A percentile compares a stretch with the other conserved stretches of the same genome.
phyloP scores from a whole-genome alignment of 2,329 filamentous ascomycete species.

The Colletotrichum liriopes region DNA sequence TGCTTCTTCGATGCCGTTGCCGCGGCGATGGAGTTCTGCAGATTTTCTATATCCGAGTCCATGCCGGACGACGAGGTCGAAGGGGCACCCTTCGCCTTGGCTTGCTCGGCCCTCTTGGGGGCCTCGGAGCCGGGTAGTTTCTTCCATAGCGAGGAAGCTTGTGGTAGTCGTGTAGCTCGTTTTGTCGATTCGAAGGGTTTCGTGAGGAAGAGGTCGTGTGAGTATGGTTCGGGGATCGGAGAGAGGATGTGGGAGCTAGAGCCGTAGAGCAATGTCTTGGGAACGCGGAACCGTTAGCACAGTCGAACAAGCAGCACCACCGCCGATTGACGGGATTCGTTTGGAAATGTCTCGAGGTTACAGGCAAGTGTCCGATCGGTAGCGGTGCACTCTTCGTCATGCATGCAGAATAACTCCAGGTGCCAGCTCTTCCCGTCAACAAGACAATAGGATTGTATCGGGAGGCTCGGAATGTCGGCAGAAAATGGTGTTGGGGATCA shows the following conservation, averaged over 20 bases:
- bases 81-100: conserved; percentile 50
- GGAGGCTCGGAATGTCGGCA: conserved; percentile 1
- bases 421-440: conserved; percentile 13
- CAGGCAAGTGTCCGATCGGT: conserved; percentile 7
- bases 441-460: conserved; percentile 32
- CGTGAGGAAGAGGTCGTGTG: conserved; percentile 72
- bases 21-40: conserved; percentile 62
- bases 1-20: conserved; percentile 60
- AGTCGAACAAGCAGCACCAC: background rate
- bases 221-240: conserved; percentile 60
- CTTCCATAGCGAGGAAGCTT: conserved; percentile 67
- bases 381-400: conserved; percentile 27
- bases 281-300: conserved; percentile 28
- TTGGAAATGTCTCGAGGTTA: conserved; percentile 1
- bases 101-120: conserved; percentile 51
- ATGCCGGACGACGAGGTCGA: conserved; percentile 58
- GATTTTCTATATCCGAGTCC: conserved; percentile 65
- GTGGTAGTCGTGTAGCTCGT: conserved; percentile 64
- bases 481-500: conserved; percentile 42
- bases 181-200: conserved; percentile 64
- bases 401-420: conserved; percentile 12
- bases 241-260: conserved; percentile 64
- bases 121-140: conserved; percentile 47
- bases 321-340: background rate
- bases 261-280: conserved; percentile 70